Evolutionary conservation across 2,329 filamentous ascomycete species (phyloP).

Genomic region (Fusarium nelsonii): DNA sequence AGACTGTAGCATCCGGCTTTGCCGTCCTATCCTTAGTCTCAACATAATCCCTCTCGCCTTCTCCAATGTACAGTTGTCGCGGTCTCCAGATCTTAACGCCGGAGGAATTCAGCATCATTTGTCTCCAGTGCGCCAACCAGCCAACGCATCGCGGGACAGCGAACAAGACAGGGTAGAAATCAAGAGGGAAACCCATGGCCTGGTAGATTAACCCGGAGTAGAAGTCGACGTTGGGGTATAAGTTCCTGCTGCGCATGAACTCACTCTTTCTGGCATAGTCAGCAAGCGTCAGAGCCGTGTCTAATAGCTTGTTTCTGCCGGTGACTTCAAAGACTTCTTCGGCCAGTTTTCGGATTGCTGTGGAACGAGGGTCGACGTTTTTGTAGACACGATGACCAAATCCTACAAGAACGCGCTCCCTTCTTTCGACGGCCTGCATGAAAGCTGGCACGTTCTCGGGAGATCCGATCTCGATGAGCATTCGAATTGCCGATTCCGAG

Average conservation of each 20-base stretch:
- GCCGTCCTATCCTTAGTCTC: constrained; percentile 52
- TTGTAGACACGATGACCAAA: constrained; percentile 69
- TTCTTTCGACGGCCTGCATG: constrained; percentile 63
- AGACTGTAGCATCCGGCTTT: constrained; percentile 35
- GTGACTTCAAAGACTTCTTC: constrained; percentile 64
- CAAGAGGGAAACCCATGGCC: constrained; percentile 65
- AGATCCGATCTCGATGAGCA: constrained; percentile 64
- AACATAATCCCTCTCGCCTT: constrained; percentile 60
- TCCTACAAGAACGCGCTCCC: constrained; percentile 65
- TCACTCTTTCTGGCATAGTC: constrained; percentile 60
- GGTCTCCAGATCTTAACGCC: constrained; percentile 66
- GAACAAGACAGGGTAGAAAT: constrained; percentile 65
- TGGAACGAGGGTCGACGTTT: constrained; percentile 65
- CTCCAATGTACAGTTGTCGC: constrained; percentile 62
- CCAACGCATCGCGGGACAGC: constrained; percentile 64
- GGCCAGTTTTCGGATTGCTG: constrained; percentile 62
- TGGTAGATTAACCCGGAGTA: constrained; percentile 66
- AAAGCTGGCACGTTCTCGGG: constrained; percentile 64
- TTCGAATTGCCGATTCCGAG: constrained; percentile 67
- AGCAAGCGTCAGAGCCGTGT: constrained; percentile 61
- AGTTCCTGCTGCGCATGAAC: constrained; percentile 62
- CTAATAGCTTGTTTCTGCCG: constrained; percentile 63
- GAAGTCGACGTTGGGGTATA: constrained; percentile 66
- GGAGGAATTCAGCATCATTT: constrained; percentile 60
- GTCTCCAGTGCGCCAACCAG: constrained; percentile 65